These are phyloP conservation scores for Globisporangium nunn DNA, from an alignment of 352 stramenopile genomes.

Conservation along the genomic window DNA sequence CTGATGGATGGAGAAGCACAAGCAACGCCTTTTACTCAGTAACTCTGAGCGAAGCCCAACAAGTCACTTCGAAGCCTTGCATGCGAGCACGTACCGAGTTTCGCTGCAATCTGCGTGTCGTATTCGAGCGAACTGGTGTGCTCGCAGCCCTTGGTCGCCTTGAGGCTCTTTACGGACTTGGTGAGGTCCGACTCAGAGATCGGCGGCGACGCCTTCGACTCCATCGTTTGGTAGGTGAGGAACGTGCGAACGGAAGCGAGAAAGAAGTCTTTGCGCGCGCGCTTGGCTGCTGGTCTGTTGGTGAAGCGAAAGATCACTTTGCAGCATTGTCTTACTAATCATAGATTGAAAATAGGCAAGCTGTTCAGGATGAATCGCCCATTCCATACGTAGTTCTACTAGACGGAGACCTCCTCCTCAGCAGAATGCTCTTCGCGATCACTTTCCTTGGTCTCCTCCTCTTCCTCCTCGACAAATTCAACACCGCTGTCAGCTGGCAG, in stretches of 20 bases:
- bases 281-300: not conserved
- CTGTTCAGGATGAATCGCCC: no score
- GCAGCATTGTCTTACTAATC: no score
- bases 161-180: constrained; percentile 56
- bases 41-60: no score
- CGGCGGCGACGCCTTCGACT: constrained; percentile 33
- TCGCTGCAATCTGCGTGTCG: constrained; percentile 44
- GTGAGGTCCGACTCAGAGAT: constrained; percentile 46
- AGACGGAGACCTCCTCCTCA: not conserved
- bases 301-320: not conserved
- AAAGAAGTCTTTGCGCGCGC: not conserved
- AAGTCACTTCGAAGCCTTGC: no score
- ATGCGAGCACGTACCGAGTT: constrained; percentile 21
- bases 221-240: constrained; percentile 24
- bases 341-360: no score
- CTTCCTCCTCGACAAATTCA: constrained; percentile 13
- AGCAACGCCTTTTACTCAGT: no score
- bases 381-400: not conserved
- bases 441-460: constrained; percentile 19
- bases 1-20: constrained; percentile 3
- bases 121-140: constrained; percentile 70
- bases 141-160: constrained; percentile 54
- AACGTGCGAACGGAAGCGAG: not conserved
- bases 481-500: not conserved
- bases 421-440: constrained; percentile 1